Evolutionary conservation across 2,329 filamentous ascomycete genomes (phyloP), one percentile per base, ranked within the genome.

Genomic region (Chrysosporium keratinophilum): DNA sequence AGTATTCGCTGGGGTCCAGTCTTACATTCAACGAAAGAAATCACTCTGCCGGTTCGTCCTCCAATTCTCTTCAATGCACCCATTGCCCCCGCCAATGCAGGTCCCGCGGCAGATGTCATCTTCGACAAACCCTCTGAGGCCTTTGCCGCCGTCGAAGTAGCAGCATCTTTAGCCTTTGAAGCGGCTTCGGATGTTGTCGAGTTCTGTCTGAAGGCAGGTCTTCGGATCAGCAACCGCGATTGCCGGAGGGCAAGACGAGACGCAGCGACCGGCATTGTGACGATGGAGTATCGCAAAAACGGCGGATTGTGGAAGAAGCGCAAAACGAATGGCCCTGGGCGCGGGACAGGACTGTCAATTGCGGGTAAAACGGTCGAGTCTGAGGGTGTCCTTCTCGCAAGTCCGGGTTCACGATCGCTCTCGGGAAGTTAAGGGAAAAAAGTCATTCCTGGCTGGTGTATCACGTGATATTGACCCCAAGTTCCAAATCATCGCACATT

Each of bases 21-120:
- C 89, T 75, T 81, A 97, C 93, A 85, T 79, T 96, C 87, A 66
- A 93, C 77, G 66, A 90, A 87, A 63, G 77, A 78, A 70, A 95
- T 80, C 62, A 90, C 67, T 71, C 79, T 82, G 65, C 88, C 89
- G 58, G 88, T 90, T 64, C 86, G 82, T 65, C 91, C 91, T 66
- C 89, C 90, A 68, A 90, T 78, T 74, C 82, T 85, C 69, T 81
- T 77, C 63, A 95, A 73, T 55, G 85, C 82, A 66, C 74, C 80
- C 54, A 85, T 86, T 63, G 85, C 87, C 67, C 81, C 83, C 63
- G 80, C 78, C 64, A 94, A 77, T 57, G 83, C 87, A 57, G 87
- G 84, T 54, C 87, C 87, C 63, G 89, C 90, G 52, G 87, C 83
- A 64, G 85, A 83, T 60, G 84, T 78, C 65, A 93, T 90, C 67